phyloP scores from a whole-genome alignment of 345 rosid genomes.

The Pugionium cornutum region DNA sequence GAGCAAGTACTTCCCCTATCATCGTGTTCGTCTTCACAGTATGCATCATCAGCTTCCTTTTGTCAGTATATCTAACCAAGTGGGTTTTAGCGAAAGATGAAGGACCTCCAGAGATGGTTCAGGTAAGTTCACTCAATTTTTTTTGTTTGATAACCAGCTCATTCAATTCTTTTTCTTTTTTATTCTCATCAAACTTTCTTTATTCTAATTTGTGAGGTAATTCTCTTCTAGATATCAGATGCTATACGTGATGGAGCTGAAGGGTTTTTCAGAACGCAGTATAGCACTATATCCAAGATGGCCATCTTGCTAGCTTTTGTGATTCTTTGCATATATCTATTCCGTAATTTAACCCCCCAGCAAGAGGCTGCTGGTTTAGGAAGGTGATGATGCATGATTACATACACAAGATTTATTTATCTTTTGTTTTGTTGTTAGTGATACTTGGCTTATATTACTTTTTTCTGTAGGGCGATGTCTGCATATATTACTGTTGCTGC shows the following conservation, averaged over 20 bases:
- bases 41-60: conserved; percentile 80
- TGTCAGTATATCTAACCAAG: conserved; percentile 74
- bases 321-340: conserved; percentile 80
- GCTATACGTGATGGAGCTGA: conserved; percentile 99
- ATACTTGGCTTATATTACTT: conserved; percentile 25
- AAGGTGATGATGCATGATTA: conserved; percentile 53
- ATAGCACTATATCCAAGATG: conserved; percentile 96
- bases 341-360: conserved; percentile 87
- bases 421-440: conserved; percentile 28
- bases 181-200: conserved; percentile 7
- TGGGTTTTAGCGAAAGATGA: conserved; percentile 99
- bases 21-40: conserved; percentile 87
- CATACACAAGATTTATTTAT: conserved; percentile 13
- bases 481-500: conserved; percentile 91
- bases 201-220: conserved; percentile 35
- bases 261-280: conserved; percentile 97
- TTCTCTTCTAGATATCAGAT: conserved; percentile 81
- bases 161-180: conserved; percentile 12
- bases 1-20: conserved; percentile 89
- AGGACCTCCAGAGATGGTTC: conserved; percentile 96
- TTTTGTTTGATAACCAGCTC: conserved; percentile 4
- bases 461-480: conserved; percentile 64
- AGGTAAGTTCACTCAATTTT: conserved; percentile 51
- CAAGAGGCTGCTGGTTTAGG: conserved; percentile 97
- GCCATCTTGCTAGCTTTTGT: conserved; percentile 82